These are phyloP conservation scores for Cladophialophora bantiana DNA, from an alignment of 2,329 filamentous ascomycete genomes.

Conservation along the genomic window DNA sequence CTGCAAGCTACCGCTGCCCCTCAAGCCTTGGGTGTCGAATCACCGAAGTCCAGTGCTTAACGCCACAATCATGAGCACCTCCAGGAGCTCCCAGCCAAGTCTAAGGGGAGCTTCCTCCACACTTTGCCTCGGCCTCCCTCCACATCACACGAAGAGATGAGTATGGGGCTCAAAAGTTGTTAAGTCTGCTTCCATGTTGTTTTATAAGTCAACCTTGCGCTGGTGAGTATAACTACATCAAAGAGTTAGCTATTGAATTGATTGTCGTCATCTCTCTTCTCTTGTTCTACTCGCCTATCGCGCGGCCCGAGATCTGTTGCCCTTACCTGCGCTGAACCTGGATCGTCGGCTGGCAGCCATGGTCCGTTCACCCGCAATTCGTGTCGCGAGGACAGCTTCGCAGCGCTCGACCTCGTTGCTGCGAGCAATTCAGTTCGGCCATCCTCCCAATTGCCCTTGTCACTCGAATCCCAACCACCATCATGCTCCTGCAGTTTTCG, in stretches of 20 bases:
- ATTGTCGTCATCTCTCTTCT: not conserved
- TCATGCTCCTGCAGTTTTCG: constrained; percentile 54
- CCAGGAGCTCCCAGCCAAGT: not conserved
- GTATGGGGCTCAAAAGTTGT: constrained; percentile 5
- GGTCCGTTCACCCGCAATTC: constrained; percentile 51
- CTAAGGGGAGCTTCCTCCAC: constrained; percentile 16
- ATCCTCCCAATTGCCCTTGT: constrained; percentile 87
- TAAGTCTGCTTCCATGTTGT: not conserved
- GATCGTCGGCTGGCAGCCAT: constrained; percentile 15
- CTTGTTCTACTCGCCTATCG: not conserved
- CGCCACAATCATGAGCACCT: constrained; percentile 9
- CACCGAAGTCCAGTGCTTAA: not conserved
- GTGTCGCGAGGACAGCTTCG: constrained; percentile 55
- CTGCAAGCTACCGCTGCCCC: not conserved
- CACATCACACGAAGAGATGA: not conserved
- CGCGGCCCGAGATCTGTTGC: not conserved
- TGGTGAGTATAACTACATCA: not conserved
- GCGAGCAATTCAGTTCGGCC: constrained; percentile 87
- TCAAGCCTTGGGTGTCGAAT: not conserved
- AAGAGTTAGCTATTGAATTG: not conserved
- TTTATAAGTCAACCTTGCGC: not conserved
- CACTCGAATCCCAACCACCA: constrained; percentile 87
- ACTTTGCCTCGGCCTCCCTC: constrained; percentile 26
- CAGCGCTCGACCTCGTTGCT: constrained; percentile 67
- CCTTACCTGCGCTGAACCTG: not conserved